Conservation (phyloP, 1,284 basidiomycete species). For the Microbotryum saponariae region DNA sequence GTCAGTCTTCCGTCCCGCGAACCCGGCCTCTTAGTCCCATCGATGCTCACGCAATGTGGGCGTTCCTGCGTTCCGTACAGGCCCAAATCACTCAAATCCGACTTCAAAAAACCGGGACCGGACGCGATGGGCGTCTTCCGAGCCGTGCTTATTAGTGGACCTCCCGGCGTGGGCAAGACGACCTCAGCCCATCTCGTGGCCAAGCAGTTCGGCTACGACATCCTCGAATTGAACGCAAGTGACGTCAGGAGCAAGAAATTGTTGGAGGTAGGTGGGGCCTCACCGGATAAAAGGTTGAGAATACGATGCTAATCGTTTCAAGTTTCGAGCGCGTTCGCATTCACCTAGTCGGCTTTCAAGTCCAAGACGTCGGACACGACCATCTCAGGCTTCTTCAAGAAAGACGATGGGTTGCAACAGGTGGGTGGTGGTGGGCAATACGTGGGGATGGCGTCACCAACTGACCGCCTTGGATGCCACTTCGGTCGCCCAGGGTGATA, state of each 20-base stretch:
- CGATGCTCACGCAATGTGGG: not conserved
- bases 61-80: slow-evolving; percentile 43
- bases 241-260: slow-evolving; percentile 94
- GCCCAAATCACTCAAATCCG: slow-evolving; percentile 60
- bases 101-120: slow-evolving; percentile 92
- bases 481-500: slow-evolving; percentile 45
- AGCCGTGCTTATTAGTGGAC: slow-evolving; percentile 81
- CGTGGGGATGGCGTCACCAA: not conserved
- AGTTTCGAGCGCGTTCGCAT: not conserved
- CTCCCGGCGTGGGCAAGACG: slow-evolving; percentile 96
- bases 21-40: not conserved
- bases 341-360: slow-evolving; percentile 42
- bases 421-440: slow-evolving; percentile 43
- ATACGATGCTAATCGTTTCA: not conserved
- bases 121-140: slow-evolving; percentile 77
- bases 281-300: not conserved
- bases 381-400: slow-evolving; percentile 71
- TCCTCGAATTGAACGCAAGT: slow-evolving; percentile 93
- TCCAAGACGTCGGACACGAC: slow-evolving; percentile 58
- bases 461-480: not conserved
- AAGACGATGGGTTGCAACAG: slow-evolving; percentile 41
- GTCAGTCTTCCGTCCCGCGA: slow-evolving; percentile 46
- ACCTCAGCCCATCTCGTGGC: slow-evolving; percentile 91
- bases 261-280: slow-evolving; percentile 57
- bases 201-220: slow-evolving; percentile 75